Base-by-base conservation (phyloP, 176 grass and related monocot genomes). In the Carex cristatella region DNA sequence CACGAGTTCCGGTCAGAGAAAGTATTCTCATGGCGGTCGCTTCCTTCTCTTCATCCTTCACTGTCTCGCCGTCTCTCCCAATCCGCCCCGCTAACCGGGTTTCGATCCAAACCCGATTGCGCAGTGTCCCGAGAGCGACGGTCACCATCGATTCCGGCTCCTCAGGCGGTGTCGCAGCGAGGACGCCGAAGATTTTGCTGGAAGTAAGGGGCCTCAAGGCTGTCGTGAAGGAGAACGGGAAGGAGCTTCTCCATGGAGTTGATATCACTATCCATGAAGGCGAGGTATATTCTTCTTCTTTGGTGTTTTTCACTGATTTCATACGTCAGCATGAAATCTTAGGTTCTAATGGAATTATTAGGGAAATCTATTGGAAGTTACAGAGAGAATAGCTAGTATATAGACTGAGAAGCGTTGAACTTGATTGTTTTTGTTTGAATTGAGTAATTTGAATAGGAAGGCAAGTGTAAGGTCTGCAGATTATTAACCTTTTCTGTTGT, bases 151-250 rank as follows among this genome's bases (percentile, higher is more conserved):
- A 85, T 28, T 62, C 73, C 8, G 51, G 81, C 0, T 54, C 19
- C 3, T 40, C 76, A 5, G 71, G 85, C 49, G 83, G 37, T 57
- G 89, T 84, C n/a, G 15, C 81, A 6, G 46, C 71, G 38, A 58
- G 80, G 10, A 77, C 58, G 15, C 58, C 70, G 85, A 90, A 63
- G 80, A 75, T 76, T 12, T 79, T 97, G 19, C 81, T 97, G 83
- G 94, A 92, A 82, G 89, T 94, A 16, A 88, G 82, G 78, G 90
- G 86, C 31, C 90, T 97, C 83, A 92, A 87, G 81, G 94, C 94
- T 1, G 90, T 87, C 51, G 87, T 94, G 30, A 92, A 85, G 88
- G 89, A 94, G 38, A 89, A 72, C 0, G 86, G 94, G 0, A 63
- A 89, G 55, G 83, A 85, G 81, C 88, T 97, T 81, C 83, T 99